Evolutionary conservation across 2,329 filamentous ascomycete genomes (phyloP), one percentile per base, ranked within the genome.

Genomic region (Alternaria ventricosa): DNA sequence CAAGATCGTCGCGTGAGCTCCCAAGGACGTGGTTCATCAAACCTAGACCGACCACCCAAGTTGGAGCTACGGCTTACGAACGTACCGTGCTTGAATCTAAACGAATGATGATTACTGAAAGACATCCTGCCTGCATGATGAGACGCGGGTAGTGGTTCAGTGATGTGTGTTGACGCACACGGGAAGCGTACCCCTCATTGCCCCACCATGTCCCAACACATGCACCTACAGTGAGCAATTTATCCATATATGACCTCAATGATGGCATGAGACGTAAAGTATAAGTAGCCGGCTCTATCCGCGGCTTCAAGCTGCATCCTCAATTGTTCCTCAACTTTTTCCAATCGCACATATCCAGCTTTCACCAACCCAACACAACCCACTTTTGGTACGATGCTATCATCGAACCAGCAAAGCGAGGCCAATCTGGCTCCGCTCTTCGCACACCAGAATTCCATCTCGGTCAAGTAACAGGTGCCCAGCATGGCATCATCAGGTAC

Each of bases 401-500:
- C 60, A 65, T 64, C 45, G 33, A 60, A 62, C 51, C 62, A 69
- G 62, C 65, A 61, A 47, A 20, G 33, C 51, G 15, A 43, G 9
- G 41, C 43, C 60, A n/a, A 20, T 12, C 25, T 18, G 51, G 47
- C 28, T 28, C 27, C 15, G 46, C 57, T 50, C 63, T 49, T 64
- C 50, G 61, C 57, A 46, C 20, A 20, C 23, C 20, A 41, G 51
- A 47, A 58, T 27, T 45, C 7, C 8, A 30, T 63, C 53, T 59
- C 20, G 58, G 47, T 69, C 65, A 69, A 68, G 63, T 66, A 44
- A 61, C 15, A 55, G 56, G 54, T 65, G 65, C 28, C 55, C 45
- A 33, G 6, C 23, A 47, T 55, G 56, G 36, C 65, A 68, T 68
- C 57, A 57, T 33, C 65, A 69, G 67, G 67, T 66, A 69, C 64